Conservation (phyloP, 2,329 filamentous ascomycete species). For the Fusarium humuli region DNA sequence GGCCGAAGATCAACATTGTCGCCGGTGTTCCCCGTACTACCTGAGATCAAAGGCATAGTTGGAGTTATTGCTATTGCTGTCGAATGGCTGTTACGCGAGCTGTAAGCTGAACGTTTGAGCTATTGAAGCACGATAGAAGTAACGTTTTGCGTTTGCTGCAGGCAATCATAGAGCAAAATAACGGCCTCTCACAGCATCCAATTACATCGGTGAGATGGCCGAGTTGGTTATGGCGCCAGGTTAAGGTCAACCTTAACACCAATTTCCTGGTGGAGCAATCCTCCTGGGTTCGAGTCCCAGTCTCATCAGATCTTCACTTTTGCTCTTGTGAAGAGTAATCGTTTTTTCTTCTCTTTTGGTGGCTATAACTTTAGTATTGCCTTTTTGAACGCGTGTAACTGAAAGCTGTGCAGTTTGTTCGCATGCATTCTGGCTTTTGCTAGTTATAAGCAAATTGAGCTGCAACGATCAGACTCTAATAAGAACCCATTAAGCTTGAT, state of each 20-base stretch:
- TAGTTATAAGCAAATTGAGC: no score
- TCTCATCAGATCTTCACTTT: slow-evolving; percentile 44
- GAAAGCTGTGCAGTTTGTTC: fast-evolving
- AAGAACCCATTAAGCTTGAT: no score
- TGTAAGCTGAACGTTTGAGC: no score
- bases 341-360: neutral
- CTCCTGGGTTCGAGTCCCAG: slow-evolving; percentile 53
- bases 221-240: slow-evolving; percentile 54
- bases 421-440: no score
- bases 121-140: no score
- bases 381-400: neutral
- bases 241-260: slow-evolving; percentile 50
- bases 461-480: no score
- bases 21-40: no score
- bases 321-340: fast-evolving
- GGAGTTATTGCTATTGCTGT: neutral
- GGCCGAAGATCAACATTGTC: no score
- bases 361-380: neutral
- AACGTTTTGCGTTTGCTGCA: no score
- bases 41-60: no score
- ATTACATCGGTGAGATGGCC: slow-evolving; percentile 49
- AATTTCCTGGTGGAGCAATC: slow-evolving; percentile 51
- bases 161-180: fast-evolving
- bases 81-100: no score
- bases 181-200: neutral